phyloP scores from a whole-genome alignment of 2,329 filamentous ascomycete species.

The Amauroascus niger region DNA sequence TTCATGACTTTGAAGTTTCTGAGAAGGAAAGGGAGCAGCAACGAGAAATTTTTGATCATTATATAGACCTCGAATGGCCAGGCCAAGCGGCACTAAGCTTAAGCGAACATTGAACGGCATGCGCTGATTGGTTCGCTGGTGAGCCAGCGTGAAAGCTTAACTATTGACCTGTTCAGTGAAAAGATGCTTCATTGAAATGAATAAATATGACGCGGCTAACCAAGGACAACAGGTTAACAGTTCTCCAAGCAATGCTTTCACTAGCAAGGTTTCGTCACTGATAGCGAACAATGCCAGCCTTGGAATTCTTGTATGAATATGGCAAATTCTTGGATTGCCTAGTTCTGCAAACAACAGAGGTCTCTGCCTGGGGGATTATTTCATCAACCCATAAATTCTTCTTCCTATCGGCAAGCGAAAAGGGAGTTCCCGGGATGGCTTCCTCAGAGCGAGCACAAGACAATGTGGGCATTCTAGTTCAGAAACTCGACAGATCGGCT shows the following conservation, averaged over 20 bases:
- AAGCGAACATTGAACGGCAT: background rate
- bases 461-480: background rate
- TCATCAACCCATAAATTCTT: too few relatives aligned
- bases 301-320: background rate
- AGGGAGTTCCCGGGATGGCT: background rate
- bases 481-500: background rate
- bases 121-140: background rate
- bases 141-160: background rate
- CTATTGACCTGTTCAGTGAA: background rate
- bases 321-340: background rate
- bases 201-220: too few relatives aligned
- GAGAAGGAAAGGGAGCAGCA: background rate
- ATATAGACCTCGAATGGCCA: background rate
- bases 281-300: background rate
- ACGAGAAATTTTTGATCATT: background rate
- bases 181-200: background rate
- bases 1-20: background rate
- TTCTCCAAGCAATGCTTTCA: too few relatives aligned
- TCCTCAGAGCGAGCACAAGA: background rate
- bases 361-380: too few relatives aligned
- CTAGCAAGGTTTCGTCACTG: too few relatives aligned
- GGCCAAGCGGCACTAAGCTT: background rate
- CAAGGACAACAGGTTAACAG: too few relatives aligned
- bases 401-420: too few relatives aligned
- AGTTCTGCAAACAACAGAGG: too few relatives aligned